These are phyloP conservation scores for Solanum phureja DNA, from an alignment of 257 asterid genomes.

Conservation along the genomic window DNA sequence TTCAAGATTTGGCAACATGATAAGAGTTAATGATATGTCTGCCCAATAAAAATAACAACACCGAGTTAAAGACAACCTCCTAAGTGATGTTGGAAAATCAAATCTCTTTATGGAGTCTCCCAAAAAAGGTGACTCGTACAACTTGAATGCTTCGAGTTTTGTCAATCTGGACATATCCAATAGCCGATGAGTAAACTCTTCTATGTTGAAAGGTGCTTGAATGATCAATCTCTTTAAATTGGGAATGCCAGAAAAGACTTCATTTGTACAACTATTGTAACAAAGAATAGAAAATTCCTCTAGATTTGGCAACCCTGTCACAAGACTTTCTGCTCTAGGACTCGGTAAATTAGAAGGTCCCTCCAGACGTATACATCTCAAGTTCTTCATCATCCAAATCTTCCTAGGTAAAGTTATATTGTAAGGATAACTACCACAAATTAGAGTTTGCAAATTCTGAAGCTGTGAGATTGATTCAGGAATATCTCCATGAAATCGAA, in stretches of 20 bases:
- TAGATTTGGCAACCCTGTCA: neutral
- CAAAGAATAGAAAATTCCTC: neutral
- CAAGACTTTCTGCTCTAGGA: neutral
- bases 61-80: neutral
- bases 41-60: neutral
- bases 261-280: neutral
- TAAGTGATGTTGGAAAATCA: neutral
- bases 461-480: neutral
- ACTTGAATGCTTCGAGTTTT: neutral
- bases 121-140: no score
- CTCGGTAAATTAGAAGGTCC: neutral
- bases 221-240: neutral
- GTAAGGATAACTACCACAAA: neutral
- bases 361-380: neutral
- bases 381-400: neutral
- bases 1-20: neutral
- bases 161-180: neutral
- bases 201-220: rapidly evolving
- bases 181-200: rapidly evolving
- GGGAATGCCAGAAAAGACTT: neutral
- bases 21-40: neutral
- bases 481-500: neutral
- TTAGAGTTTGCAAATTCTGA: neutral
- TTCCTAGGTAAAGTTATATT: neutral
- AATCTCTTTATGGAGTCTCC: neutral